Evolutionary conservation across 2,329 filamentous ascomycete species (phyloP).

Genomic region (Macrophomina tecta): DNA sequence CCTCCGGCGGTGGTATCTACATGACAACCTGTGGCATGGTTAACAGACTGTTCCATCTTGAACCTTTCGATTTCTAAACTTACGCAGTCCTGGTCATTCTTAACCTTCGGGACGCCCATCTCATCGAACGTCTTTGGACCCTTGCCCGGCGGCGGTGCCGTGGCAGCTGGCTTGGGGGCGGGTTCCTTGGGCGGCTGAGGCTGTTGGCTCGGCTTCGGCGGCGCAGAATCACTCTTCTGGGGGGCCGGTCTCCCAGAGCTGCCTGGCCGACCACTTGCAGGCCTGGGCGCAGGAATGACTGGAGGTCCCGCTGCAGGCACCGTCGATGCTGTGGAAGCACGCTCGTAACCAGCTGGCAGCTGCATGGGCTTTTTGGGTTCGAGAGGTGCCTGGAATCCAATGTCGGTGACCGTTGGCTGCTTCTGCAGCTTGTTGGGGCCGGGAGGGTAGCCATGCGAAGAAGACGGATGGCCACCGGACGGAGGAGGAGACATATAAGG

Average conservation of each 20-base stretch:
- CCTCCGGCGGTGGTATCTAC: slow-evolving; percentile 27
- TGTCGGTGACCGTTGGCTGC: slow-evolving; percentile 40
- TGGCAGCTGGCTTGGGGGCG: slow-evolving; percentile 37
- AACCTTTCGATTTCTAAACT: slow-evolving; percentile 40
- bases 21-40: slow-evolving; percentile 33
- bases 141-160: slow-evolving; percentile 30
- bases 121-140: slow-evolving; percentile 97
- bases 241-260: slow-evolving; percentile 6
- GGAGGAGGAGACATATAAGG: slow-evolving; percentile 41
- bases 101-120: slow-evolving; percentile 89
- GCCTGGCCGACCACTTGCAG: slow-evolving; percentile 1
- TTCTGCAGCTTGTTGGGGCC: slow-evolving; percentile 53
- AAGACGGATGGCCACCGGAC: slow-evolving; percentile 48
- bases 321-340: slow-evolving; percentile 9
- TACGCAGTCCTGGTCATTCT: slow-evolving; percentile 91
- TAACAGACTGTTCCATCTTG: slow-evolving; percentile 27
- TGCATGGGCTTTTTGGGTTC: slow-evolving; percentile 44
- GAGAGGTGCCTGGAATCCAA: slow-evolving; percentile 39
- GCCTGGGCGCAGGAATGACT: neutral
- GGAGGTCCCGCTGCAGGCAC: slow-evolving; percentile 13
- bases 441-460: slow-evolving; percentile 48
- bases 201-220: slow-evolving; percentile 25
- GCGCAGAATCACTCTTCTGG: slow-evolving; percentile 24
- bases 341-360: slow-evolving; percentile 26
- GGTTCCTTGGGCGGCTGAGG: slow-evolving; percentile 36